Conservation (phyloP, 306 rosid genomes). For the Erythrophleum fordii region DNA sequence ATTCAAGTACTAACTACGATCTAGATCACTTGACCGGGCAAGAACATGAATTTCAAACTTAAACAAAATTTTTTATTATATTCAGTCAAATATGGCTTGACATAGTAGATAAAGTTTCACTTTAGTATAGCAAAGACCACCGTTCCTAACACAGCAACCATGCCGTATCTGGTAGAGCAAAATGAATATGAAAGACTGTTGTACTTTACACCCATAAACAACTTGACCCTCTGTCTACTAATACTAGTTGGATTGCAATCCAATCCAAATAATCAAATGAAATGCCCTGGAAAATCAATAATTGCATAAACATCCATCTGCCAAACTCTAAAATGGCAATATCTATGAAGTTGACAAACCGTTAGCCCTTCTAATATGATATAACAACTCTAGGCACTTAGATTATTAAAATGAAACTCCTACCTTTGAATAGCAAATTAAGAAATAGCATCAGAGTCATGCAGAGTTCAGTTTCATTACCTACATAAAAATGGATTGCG, state of each 20-base stretch:
- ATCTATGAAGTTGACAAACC: background rate
- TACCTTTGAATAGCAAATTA: background rate
- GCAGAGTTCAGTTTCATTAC: background rate
- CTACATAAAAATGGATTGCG: background rate
- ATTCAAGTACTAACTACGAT: background rate
- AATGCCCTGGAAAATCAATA: constrained; percentile 5
- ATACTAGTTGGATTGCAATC: background rate
- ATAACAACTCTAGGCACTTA: constrained; percentile 16
- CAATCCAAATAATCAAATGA: background rate
- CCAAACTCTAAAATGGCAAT: background rate
- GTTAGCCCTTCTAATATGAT: constrained; percentile 10
- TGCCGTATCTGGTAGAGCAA: background rate
- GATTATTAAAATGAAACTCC: background rate
- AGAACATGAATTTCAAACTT: background rate
- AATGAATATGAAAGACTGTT: background rate
- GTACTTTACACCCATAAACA: too few relatives aligned
- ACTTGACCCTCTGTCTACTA: background rate
- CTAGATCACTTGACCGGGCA: background rate
- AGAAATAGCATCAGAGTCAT: background rate
- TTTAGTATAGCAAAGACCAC: background rate
- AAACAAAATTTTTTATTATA: background rate
- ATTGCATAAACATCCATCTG: background rate
- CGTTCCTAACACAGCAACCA: background rate
- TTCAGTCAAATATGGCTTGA: background rate
- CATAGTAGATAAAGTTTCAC: background rate